phyloP scores from a whole-genome alignment of 345 rosid genomes.

The Euphorbia tirucalli region DNA sequence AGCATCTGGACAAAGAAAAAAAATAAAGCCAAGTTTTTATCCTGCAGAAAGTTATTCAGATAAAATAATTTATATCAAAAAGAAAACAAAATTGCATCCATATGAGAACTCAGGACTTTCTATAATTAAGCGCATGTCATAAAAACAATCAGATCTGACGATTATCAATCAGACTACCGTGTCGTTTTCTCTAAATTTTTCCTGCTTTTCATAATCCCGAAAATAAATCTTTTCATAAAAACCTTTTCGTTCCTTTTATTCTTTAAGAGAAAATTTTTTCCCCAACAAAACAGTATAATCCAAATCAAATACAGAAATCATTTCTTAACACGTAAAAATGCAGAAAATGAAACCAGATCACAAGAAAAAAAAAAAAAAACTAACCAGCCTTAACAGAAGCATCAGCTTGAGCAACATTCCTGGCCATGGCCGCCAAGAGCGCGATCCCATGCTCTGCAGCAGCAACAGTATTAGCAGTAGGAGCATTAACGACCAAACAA shows the following conservation, averaged over 20 bases:
- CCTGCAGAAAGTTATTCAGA: neutral
- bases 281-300: no score
- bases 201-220: neutral
- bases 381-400: constrained; percentile 72
- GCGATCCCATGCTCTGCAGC: constrained; percentile 27
- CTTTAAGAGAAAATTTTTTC: no score
- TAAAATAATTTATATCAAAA: neutral
- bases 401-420: constrained; percentile 29
- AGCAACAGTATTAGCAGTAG: constrained; percentile 24
- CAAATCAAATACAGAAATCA: neutral
- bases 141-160: constrained; percentile 8
- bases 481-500: constrained; percentile 26
- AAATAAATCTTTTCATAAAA: neutral
- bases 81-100: neutral
- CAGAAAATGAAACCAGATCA: neutral
- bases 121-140: neutral
- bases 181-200: neutral
- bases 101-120: neutral
- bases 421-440: constrained; percentile 22
- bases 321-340: neutral
- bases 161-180: neutral
- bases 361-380: constrained; percentile 13
- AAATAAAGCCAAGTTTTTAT: neutral
- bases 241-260: neutral
- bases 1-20: neutral